Evolutionary conservation across 2,329 filamentous ascomycete genomes (phyloP).

Genomic region (Hymenoscyphus scutula): DNA sequence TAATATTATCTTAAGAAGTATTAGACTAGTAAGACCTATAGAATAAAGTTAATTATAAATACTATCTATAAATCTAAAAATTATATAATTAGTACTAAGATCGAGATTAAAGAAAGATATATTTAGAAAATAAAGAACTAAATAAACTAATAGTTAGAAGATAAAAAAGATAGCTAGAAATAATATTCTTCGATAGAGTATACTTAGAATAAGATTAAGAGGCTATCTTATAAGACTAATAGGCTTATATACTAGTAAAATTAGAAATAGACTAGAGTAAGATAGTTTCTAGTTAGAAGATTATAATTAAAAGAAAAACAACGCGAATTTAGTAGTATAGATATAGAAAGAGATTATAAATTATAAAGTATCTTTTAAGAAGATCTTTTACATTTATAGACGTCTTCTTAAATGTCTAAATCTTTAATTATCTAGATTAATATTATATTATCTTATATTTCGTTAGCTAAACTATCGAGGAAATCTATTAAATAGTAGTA

Average conservation of each 20-base stretch:
- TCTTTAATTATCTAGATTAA: too few species aligned
- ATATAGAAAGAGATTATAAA: too few species aligned
- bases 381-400: too few species aligned
- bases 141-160: slow-evolving; percentile 72
- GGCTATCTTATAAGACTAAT: slow-evolving; percentile 60
- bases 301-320: too few species aligned
- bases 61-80: slow-evolving; percentile 58
- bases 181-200: slow-evolving; percentile 70
- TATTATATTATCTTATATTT: too few species aligned
- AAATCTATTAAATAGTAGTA: too few species aligned
- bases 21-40: slow-evolving; percentile 92
- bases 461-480: too few species aligned
- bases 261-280: slow-evolving; percentile 10
- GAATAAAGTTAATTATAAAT: slow-evolving; percentile 82
- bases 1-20: slow-evolving; percentile 93
- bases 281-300: background rate
- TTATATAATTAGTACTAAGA: slow-evolving; percentile 86
- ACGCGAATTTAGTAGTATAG: too few species aligned
- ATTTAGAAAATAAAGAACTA: slow-evolving; percentile 72
- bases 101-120: slow-evolving; percentile 78
- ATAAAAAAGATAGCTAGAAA: slow-evolving; percentile 41
- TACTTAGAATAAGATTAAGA: slow-evolving; percentile 65
- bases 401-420: too few species aligned
- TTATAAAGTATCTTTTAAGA: too few species aligned
- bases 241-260: slow-evolving; percentile 39